Evolutionary conservation across 192 early-diverging fungal species (phyloP), one percentile per base, ranked within the genome.

Genomic region (Haplosporangium gracile): DNA sequence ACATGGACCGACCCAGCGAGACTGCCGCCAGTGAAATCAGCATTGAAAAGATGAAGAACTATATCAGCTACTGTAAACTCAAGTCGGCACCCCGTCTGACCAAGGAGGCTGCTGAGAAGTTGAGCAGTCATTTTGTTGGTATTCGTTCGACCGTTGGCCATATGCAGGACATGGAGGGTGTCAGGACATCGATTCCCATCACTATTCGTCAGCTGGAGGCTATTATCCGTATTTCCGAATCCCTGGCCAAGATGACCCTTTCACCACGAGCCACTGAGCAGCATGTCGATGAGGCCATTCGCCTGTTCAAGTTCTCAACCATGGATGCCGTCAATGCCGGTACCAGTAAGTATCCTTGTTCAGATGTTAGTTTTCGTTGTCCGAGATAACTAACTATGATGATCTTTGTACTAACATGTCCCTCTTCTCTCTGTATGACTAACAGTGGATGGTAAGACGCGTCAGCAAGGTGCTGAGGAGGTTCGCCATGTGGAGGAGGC

Each of bases 201-300:
- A 99, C 99, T 15, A 94, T 99, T 77, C 94, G 95, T 88, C 98
- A 99, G 91, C 90, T 99, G 77, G 99, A 99, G 90, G 99, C 99
- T 63, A 98, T 99, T 82, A 94, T 99, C 77, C 97, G 99, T 82
- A 97, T 99, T 60, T 95, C 99, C 36, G 99, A 99, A 89, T 95
- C 99, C 20, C 90, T 99, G 69, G 99, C 99, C 76, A 99, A 99
- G 79, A 95, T 99, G 90, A 93, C 94, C 29, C 92, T 99, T 13
- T 94, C 95, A 32, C 94, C 97, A 11, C 90, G 94, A 1, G 98
- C 97, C 24, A 94, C 91, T n/a, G 94, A 95, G 72, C 90, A 93
- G 69, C 97, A 99, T 82, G 97, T 99, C 24, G 97, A 97, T 80
- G 98, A 99, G 88, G 99, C 99, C 16, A 97, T 99, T 57, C 95